These are phyloP conservation scores for Pyrenophora tritici-repentis DNA, from an alignment of 2,329 filamentous ascomycete species.

Conservation along the genomic window DNA sequence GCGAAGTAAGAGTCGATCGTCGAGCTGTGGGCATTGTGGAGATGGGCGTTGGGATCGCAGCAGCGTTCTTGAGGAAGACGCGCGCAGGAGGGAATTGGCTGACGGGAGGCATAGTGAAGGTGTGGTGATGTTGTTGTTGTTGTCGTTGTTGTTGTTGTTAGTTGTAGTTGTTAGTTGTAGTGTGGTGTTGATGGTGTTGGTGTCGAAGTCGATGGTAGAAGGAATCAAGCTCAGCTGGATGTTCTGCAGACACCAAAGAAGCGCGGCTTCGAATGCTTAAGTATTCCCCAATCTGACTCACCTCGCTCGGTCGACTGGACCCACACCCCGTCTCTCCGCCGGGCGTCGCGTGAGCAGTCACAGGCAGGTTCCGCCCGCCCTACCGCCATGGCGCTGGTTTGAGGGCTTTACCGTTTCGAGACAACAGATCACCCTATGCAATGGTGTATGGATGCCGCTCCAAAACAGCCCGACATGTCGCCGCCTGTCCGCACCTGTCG, in stretches of 20 bases:
- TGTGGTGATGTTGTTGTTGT: background rate
- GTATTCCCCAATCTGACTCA: no score
- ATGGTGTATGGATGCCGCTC: conserved; percentile 11
- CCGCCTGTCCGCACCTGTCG: background rate
- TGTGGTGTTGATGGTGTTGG: background rate
- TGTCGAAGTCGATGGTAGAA: background rate
- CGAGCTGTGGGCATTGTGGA: conserved; percentile 3
- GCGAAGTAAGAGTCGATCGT: conserved; percentile 15
- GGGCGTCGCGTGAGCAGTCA: conserved; percentile 6
- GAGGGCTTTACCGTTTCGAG: conserved; percentile 11
- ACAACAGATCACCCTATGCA: conserved; percentile 16
- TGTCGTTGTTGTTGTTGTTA: background rate
- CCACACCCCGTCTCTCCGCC: background rate
- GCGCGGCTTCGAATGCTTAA: no score
- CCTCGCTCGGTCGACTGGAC: no score
- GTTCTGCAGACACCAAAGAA: no score
- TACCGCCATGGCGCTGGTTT: no score
- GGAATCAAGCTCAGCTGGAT: no score
- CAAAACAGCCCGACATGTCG: no score
- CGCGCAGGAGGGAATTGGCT: conserved; percentile 42
- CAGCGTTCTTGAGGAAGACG: conserved; percentile 34
- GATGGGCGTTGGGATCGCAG: conserved; percentile 11
- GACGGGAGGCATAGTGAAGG: conserved; percentile 35
- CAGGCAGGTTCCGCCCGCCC: background rate
- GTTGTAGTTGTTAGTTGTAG: background rate